Evolutionary conservation across 257 asterid species (phyloP).

Genomic region (Cordia subcordata): DNA sequence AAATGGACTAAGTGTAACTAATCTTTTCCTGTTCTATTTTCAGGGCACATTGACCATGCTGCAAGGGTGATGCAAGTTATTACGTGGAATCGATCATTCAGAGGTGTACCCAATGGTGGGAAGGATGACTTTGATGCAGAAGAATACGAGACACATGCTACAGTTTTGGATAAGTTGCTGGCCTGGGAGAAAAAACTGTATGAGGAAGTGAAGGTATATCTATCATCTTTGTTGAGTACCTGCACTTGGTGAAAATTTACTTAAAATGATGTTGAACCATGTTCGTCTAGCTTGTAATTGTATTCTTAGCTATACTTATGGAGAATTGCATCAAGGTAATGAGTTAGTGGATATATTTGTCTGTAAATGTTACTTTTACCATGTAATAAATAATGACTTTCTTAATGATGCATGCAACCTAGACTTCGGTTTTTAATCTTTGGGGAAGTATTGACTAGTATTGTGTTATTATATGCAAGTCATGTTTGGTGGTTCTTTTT

Average conservation of each 20-base stretch:
- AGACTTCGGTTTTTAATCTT: not conserved
- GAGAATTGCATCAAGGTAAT: too few relatives aligned
- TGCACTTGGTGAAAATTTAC: not conserved
- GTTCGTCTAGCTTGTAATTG: too few relatives aligned
- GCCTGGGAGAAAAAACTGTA: conserved; percentile 99
- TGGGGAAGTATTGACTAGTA: not conserved
- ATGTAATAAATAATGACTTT: too few relatives aligned
- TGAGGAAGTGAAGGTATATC: conserved; percentile 87
- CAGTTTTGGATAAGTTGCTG: conserved; percentile 84
- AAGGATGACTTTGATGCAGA: conserved; percentile 53
- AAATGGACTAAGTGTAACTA: not conserved
- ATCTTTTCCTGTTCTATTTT: conserved; percentile 16
- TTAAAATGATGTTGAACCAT: not conserved
- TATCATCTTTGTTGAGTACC: not conserved
- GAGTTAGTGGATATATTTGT: too few relatives aligned
- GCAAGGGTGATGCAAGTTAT: conserved; percentile 94
- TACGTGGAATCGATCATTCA: conserved; percentile 93
- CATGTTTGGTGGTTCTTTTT: not conserved
- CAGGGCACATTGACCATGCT: conserved; percentile 97
- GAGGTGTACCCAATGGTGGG: conserved; percentile 47
- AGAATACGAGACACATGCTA: conserved; percentile 88
- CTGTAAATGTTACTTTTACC: too few relatives aligned
- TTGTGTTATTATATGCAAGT: not conserved
- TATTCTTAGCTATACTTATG: not conserved
- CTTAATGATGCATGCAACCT: not conserved